Evolutionary conservation across 495 filamentous ascomycete species (phyloP).

Genomic region (Podospora tetraspora): DNA sequence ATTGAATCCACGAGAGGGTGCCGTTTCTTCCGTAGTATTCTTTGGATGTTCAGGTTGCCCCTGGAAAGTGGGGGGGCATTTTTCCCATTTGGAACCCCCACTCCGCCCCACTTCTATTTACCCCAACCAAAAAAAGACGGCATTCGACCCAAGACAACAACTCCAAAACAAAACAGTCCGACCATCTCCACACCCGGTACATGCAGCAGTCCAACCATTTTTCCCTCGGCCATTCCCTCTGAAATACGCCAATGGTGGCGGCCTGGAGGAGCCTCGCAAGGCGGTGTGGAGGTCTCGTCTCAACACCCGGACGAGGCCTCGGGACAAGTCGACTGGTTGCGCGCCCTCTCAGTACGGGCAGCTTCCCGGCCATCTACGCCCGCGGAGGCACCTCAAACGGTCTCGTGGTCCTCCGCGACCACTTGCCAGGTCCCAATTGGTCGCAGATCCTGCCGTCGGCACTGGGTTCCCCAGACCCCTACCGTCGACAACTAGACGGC

Average conservation of each 20-base stretch:
- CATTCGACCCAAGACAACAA: neutral
- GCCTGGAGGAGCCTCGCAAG: neutral
- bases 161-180: neutral
- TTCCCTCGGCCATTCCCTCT: neutral
- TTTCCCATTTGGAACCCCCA: neutral
- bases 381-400: conserved; percentile 70
- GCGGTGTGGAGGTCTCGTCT: neutral
- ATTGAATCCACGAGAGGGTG: neutral
- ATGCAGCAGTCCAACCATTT: neutral
- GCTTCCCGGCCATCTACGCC: conserved; percentile 61
- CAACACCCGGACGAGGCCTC: neutral
- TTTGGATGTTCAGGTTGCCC: neutral
- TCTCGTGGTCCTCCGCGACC: conserved; percentile 53
- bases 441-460: conserved; percentile 51
- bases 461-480: conserved; percentile 64
- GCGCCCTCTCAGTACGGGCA: conserved; percentile 2
- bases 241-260: neutral
- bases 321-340: neutral
- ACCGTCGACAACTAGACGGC: conserved; percentile 66
- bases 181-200: neutral
- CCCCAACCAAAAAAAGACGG: neutral
- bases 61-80: neutral
- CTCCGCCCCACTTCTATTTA: neutral
- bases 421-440: conserved; percentile 52
- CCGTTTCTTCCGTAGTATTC: too few relatives aligned